These are phyloP conservation scores for Epichloe aotearoae DNA, from an alignment of 2,329 filamentous ascomycete genomes.

Conservation along the genomic window DNA sequence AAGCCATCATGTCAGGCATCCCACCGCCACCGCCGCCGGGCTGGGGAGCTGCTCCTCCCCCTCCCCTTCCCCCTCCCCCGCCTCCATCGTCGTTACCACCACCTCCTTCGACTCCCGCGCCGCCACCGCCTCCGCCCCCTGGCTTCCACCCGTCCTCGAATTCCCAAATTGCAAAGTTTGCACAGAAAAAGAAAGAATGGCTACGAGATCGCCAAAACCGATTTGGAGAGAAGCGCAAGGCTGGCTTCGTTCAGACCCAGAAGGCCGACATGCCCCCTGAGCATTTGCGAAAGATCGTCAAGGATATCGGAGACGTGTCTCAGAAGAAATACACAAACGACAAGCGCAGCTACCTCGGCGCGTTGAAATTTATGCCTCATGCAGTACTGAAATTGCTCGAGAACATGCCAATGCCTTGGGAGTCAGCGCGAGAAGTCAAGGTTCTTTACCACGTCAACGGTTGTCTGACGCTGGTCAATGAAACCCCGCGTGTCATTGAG, in stretches of 20 bases:
- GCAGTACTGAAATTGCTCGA: conserved; percentile 93
- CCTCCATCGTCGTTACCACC: conserved; percentile 43
- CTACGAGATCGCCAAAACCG: conserved; percentile 78
- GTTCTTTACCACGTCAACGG: conserved; percentile 98
- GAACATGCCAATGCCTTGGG: conserved; percentile 99
- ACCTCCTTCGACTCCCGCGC: conserved; percentile 40
- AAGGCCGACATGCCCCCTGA: conserved; percentile 99
- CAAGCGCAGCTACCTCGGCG: conserved; percentile 94
- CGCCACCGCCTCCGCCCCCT: conserved; percentile 63
- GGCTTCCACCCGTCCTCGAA: conserved; percentile 72
- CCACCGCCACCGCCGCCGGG: conserved; percentile 45
- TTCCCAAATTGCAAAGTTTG: conserved; percentile 82
- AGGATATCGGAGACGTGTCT: conserved; percentile 96
- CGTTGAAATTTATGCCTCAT: conserved; percentile 98
- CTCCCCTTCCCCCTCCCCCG: conserved; percentile 41
- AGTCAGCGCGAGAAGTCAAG: conserved; percentile 90
- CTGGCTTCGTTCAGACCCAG: conserved; percentile 92
- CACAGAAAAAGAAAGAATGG: conserved; percentile 99
- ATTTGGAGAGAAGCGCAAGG: conserved; percentile 94
- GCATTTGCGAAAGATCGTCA: conserved; percentile 95
- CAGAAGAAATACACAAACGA: conserved; percentile 99
- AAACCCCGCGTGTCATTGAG: conserved; percentile 91
- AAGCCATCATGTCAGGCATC: conserved; percentile 35
- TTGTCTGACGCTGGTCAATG: conserved; percentile 91
- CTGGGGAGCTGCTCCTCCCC: conserved; percentile 39